Conservation (phyloP, 805 yeast species). For the Pichia rugopelliculosa region DNA sequence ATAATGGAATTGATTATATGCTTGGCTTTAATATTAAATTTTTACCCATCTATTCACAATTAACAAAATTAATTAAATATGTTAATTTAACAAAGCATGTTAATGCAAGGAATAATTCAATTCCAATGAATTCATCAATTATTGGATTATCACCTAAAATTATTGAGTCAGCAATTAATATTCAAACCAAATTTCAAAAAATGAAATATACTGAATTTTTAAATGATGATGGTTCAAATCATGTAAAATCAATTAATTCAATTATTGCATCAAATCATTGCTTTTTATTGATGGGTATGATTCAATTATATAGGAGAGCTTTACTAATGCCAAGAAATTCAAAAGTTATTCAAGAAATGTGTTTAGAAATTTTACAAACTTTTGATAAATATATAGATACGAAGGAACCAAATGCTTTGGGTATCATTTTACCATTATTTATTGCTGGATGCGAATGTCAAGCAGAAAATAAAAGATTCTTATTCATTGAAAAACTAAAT, state of each 20-base stretch:
- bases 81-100: slow-evolving; percentile 16
- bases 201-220: slow-evolving; percentile 14
- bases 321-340: slow-evolving; percentile 40
- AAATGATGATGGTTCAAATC: slow-evolving; percentile 3
- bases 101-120: slow-evolving; percentile 1
- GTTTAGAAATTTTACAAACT: slow-evolving; percentile 32
- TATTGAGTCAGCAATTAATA: slow-evolving; percentile 34
- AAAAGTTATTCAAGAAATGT: slow-evolving; percentile 40
- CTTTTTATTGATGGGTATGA: slow-evolving; percentile 45
- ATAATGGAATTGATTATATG: slow-evolving; percentile 48
- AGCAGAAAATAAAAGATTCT: slow-evolving; percentile 29
- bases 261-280: slow-evolving; percentile 43
- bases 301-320: slow-evolving; percentile 52
- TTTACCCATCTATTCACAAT: slow-evolving; percentile 49
- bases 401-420: slow-evolving; percentile 45
- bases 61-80: slow-evolving; percentile 34
- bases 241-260: slow-evolving; percentile 17
- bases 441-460: slow-evolving; percentile 53
- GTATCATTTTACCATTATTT: slow-evolving; percentile 48
- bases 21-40: slow-evolving; percentile 61
- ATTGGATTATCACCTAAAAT: slow-evolving; percentile 13
- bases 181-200: slow-evolving; percentile 28
- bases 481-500: slow-evolving; percentile 34
- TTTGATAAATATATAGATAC: slow-evolving; percentile 35
- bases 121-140: neutral